Evolutionary conservation across 352 stramenopile genomes (phyloP).

Genomic region (Phytophthora ohioensis): DNA sequence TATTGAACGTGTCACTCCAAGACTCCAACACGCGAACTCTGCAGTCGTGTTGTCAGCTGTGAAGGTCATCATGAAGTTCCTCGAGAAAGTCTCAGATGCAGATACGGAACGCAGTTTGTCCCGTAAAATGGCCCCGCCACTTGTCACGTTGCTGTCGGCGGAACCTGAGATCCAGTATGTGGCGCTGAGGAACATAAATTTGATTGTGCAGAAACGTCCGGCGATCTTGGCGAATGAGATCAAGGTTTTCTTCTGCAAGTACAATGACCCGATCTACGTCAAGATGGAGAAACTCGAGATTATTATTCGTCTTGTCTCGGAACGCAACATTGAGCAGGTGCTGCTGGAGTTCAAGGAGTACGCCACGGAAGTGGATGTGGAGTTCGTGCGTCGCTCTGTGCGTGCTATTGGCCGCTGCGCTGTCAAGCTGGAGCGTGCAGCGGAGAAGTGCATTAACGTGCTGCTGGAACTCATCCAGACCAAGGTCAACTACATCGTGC

Average conservation of each 20-base stretch:
- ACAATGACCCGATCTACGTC: constrained; percentile 98
- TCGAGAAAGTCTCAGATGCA: constrained; percentile 96
- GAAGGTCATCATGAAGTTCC: constrained; percentile 97
- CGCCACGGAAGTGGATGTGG: constrained; percentile 98
- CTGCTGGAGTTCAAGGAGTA: constrained; percentile 99
- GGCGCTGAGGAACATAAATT: constrained; percentile 99
- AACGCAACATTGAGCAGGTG: constrained; percentile 99
- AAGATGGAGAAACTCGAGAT: constrained; percentile 99
- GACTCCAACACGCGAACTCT: constrained; percentile 98
- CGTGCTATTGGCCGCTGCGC: constrained; percentile 97
- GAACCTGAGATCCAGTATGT: constrained; percentile 99
- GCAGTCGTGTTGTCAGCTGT: constrained; percentile 98
- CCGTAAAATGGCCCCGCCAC: constrained; percentile 96
- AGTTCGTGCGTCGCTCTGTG: constrained; percentile 98
- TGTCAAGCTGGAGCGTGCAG: constrained; percentile 98
- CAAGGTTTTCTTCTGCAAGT: constrained; percentile 99
- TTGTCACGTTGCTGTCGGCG: constrained; percentile 98
- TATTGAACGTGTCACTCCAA: constrained; percentile 98
- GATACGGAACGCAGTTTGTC: constrained; percentile 92
- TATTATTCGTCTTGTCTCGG: constrained; percentile 98
- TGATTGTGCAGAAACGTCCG: constrained; percentile 99
- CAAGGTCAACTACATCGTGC: constrained; percentile 99
- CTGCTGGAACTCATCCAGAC: constrained; percentile 99
- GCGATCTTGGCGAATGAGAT: constrained; percentile 96
- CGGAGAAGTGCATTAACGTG: constrained; percentile 99